Evolutionary conservation across 495 filamentous ascomycete genomes (phyloP), one percentile per base, ranked within the genome.

Genomic region (Neurospora tetrasperma): DNA sequence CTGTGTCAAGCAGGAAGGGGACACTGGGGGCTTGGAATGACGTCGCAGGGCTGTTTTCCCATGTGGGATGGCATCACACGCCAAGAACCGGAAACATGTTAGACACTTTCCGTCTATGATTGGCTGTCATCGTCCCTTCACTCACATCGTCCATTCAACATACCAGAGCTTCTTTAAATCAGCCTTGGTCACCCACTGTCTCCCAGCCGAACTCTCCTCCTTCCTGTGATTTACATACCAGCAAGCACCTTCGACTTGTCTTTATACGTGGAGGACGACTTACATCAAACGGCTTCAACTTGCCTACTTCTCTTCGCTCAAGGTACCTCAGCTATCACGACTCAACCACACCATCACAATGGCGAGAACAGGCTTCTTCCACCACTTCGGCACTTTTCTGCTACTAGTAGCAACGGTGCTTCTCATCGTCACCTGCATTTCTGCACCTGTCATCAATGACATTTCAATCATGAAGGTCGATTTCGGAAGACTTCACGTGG

Each of bases 341-440:
- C 12, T 62, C 54, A 66, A 66, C 54, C 3, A 66, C 20, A 35
- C 6, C 27, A 66, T 66, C 75, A 79, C 72, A 71, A 86, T 86
- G 84, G 79, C 79, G 66, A 73, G 77, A 69, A 88, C 84, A 38
- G 83, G 85, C 69, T 83, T 87, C 76, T 83, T 87, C 76, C 86
- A 88, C 80, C 86, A 88, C 75, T 76, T 89, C 71, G 88, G 88
- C 75, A 87, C 87, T n/a, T 85, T 86, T 74, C 79, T 90, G 73
- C 83, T 90, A 74, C 82, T 90, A 69, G 79, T 80, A 48, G 83
- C 87, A 46, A 82, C 84, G 20, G 79, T 88, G 69, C 82, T 90
- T 66, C 81, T 89, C 69, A 83, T 90, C 72, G 81, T 90, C 74
- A 87, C 85, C 70, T 85, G 86, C 66, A 88, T 90, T 76, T 86